Percentiles rank a stretch among this genome's conserved stretches.
These are phyloP conservation scores for Bruguiera hainesii DNA, from an alignment of 441 rosid genomes.

Conservation along the genomic window DNA sequence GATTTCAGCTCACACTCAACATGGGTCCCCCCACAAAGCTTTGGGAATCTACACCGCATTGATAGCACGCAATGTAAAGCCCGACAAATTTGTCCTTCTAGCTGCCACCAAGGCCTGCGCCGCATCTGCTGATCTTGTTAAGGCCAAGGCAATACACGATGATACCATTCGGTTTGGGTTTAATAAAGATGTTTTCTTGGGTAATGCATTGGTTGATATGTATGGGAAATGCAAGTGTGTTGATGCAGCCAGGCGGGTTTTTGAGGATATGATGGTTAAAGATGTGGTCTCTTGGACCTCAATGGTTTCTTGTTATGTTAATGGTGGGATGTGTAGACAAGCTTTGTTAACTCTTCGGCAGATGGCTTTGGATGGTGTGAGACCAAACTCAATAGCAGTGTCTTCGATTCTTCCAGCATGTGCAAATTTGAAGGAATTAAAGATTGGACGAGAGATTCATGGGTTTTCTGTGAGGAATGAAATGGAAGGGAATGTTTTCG, in stretches of 20 bases:
- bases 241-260: conserved; percentile 24
- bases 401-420: conserved; percentile 29
- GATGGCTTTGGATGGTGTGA: conserved; percentile 25
- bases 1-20: conserved; percentile 26
- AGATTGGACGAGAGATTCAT: conserved; percentile 29
- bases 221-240: conserved; percentile 22
- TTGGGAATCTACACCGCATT: conserved; percentile 10
- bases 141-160: conserved; percentile 27
- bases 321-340: conserved; percentile 18
- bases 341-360: conserved; percentile 22
- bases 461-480: conserved; percentile 27
- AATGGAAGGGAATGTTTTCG: conserved; percentile 22
- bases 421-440: conserved; percentile 23
- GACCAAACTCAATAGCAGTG: conserved; percentile 27
- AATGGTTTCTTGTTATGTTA: conserved; percentile 29
- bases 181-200: conserved; percentile 19
- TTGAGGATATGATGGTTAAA: conserved; percentile 23
- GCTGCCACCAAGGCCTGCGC: conserved; percentile 27
- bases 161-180: conserved; percentile 21
- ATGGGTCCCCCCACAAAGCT: conserved; percentile 25
- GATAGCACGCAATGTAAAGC: conserved; percentile 10
- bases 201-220: conserved; percentile 34
- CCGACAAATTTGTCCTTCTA: conserved; percentile 23
- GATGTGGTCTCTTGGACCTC: conserved; percentile 33
- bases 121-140: conserved; percentile 17